These are phyloP conservation scores for Venturia asperata DNA, from an alignment of 2,329 filamentous ascomycete genomes.

Conservation along the genomic window DNA sequence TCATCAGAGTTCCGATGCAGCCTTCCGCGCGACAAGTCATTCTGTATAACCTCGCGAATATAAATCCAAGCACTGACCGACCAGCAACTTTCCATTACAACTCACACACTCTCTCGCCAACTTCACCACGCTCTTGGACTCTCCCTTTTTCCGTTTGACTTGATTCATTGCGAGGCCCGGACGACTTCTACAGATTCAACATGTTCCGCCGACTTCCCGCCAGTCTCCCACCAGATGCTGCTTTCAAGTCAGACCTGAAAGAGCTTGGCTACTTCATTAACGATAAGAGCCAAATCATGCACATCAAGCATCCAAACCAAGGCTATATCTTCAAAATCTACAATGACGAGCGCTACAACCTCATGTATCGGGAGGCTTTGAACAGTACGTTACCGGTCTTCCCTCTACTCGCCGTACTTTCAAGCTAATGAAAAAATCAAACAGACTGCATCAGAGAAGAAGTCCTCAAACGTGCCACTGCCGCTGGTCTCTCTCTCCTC, in stretches of 20 bases:
- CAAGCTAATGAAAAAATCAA: background rate
- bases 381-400: conserved; percentile 50
- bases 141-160: background rate
- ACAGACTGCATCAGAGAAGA: conserved; percentile 57
- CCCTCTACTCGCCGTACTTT: background rate
- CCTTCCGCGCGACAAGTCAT: background rate
- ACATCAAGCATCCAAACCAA: conserved; percentile 56
- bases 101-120: background rate
- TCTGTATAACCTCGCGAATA: background rate
- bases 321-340: conserved; percentile 70
- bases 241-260: conserved; percentile 58
- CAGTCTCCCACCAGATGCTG: conserved; percentile 62
- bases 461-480: conserved; percentile 54
- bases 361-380: conserved; percentile 61
- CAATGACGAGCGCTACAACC: conserved; percentile 70
- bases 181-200: conserved; percentile 21
- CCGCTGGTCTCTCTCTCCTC: conserved; percentile 51
- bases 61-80: background rate
- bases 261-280: conserved; percentile 77
- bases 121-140: background rate
- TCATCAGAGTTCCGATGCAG: background rate
- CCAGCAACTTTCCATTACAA: background rate
- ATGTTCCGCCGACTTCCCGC: conserved; percentile 73
- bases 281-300: conserved; percentile 49
- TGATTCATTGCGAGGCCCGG: background rate